Conservation (phyloP, 192 early-diverging fungal species). For the Coemansia sp. region DNA sequence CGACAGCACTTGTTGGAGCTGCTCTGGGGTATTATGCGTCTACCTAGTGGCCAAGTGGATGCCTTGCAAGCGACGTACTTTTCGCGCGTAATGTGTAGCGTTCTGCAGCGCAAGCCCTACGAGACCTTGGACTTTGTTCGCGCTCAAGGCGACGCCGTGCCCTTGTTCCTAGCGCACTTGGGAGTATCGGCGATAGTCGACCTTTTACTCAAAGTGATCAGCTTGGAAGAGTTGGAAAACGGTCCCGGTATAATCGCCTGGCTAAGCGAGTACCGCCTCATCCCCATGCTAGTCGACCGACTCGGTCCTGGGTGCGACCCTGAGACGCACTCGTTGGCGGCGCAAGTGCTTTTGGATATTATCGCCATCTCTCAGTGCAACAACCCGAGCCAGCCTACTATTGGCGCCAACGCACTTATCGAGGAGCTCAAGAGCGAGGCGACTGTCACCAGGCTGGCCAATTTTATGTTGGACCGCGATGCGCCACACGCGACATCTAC, state of each 20-base stretch:
- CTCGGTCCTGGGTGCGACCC: conserved; percentile 79
- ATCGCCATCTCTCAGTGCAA: conserved; percentile 80
- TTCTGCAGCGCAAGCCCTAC: conserved; percentile 86
- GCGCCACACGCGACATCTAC: conserved; percentile 85
- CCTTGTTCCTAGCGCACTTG: conserved; percentile 81
- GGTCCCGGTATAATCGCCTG: conserved; percentile 89
- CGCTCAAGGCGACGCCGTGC: conserved; percentile 73
- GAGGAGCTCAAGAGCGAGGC: conserved; percentile 74
- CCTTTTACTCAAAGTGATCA: conserved; percentile 89
- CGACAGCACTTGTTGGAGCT: conserved; percentile 69
- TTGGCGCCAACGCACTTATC: conserved; percentile 68
- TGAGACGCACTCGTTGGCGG: conserved; percentile 81
- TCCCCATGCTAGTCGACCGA: conserved; percentile 73
- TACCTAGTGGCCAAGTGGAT: conserved; percentile 73
- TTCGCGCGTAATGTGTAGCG: conserved; percentile 84
- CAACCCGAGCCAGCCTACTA: conserved; percentile 65
- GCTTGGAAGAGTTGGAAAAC: conserved; percentile 86
- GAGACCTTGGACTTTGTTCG: conserved; percentile 90
- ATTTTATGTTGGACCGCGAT: conserved; percentile 80
- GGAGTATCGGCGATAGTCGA: conserved; percentile 88
- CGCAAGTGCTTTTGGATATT: conserved; percentile 81
- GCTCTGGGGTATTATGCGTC: conserved; percentile 83
- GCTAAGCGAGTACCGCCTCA: conserved; percentile 82
- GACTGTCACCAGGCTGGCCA: conserved; percentile 76
- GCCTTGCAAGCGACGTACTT: conserved; percentile 88